A percentile compares a stretch with the other conserved stretches of the same genome.
Conservation (phyloP, 352 stramenopile species). For the Globisporangium rhizosaccharum region DNA sequence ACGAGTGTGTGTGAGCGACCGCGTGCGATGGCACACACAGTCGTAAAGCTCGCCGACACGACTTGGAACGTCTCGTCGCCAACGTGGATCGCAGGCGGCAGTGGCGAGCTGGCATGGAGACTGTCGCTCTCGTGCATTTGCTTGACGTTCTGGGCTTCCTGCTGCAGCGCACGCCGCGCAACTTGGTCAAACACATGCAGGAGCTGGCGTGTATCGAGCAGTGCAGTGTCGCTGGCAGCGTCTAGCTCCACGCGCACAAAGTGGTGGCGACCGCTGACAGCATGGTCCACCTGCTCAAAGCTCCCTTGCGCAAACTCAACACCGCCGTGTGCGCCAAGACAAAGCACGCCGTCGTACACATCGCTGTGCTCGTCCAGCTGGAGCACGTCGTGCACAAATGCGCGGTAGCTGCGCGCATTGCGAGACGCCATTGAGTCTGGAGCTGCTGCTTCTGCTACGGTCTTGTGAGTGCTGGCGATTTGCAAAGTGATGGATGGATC, state of each 20-base stretch:
- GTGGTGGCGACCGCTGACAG: neutral
- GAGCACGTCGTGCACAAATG: slow-evolving; percentile 28
- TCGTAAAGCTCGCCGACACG: slow-evolving; percentile 39
- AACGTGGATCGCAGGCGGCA: slow-evolving; percentile 28
- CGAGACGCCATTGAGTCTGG: slow-evolving; percentile 25
- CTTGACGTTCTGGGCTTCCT: slow-evolving; percentile 2
- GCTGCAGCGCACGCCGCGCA: slow-evolving; percentile 29
- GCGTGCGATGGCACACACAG: slow-evolving; percentile 30
- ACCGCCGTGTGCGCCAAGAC: slow-evolving; percentile 27
- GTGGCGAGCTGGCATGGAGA: neutral
- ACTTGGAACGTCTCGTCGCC: slow-evolving; percentile 30
- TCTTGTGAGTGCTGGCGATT: neutral
- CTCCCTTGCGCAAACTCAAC: slow-evolving; percentile 43
- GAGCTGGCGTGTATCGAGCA: slow-evolving; percentile 15
- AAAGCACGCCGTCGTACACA: slow-evolving; percentile 47
- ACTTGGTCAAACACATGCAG: slow-evolving; percentile 40
- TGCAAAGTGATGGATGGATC: neutral
- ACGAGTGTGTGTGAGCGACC: slow-evolving; percentile 33
- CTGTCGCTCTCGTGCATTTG: neutral
- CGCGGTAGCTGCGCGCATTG: slow-evolving; percentile 39
- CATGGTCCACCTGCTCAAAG: slow-evolving; percentile 16
- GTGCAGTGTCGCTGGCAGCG: neutral
- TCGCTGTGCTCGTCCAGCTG: slow-evolving; percentile 17
- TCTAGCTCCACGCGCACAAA: neutral
- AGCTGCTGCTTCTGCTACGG: neutral